Conservation (phyloP, 2,329 filamentous ascomycete genomes). For the Coniochaeta ligniaria region DNA sequence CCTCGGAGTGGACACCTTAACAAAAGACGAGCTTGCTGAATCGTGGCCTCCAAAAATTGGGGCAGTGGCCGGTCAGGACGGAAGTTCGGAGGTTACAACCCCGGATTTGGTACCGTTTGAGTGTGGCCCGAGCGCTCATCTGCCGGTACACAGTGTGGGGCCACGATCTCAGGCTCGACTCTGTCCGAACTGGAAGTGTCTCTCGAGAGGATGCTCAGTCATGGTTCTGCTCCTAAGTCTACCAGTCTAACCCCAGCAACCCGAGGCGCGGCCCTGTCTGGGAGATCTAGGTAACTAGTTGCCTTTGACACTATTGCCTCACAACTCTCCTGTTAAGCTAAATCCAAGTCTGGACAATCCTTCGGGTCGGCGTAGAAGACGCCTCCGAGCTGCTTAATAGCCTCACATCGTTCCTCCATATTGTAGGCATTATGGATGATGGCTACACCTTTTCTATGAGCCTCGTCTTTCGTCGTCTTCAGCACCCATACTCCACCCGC, state of each 20-base stretch:
- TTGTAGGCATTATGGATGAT: neutral
- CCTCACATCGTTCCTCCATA: constrained; percentile 1
- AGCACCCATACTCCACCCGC: neutral
- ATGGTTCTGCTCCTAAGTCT: too few species aligned
- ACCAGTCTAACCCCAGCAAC: too few species aligned
- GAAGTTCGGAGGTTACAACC: neutral
- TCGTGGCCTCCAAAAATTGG: constrained; percentile 1
- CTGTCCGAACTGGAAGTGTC: too few species aligned
- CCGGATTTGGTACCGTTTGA: neutral
- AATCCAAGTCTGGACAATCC: neutral
- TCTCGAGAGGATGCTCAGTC: too few species aligned
- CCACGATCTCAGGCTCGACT: too few species aligned
- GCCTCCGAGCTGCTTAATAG: neutral
- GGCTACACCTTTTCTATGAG: neutral
- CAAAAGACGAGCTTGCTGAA: constrained; percentile 1
- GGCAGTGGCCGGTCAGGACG: neutral
- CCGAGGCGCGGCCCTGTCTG: too few species aligned
- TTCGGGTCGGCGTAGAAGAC: neutral
- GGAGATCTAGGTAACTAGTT: too few species aligned
- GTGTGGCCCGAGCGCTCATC: neutral
- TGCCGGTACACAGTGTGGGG: neutral
- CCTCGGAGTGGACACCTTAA: neutral
- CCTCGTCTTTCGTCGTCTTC: neutral
- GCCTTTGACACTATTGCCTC: too few species aligned
- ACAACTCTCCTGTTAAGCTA: neutral